These are phyloP conservation scores for Loxodes magnus DNA, from an alignment of 73 alveolate species.

Conservation along the genomic window DNA sequence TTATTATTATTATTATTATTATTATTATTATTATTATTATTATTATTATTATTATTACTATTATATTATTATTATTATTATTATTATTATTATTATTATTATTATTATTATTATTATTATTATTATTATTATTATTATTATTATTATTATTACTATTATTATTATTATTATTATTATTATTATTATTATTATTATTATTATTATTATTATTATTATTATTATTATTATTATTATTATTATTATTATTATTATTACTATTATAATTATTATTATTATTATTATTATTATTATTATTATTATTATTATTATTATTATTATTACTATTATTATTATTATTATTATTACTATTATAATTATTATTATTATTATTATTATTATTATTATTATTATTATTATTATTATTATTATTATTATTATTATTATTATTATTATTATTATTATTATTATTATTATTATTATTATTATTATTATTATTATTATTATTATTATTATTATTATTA, in stretches of 20 bases:
- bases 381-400: background rate
- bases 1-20: background rate
- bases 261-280: background rate
- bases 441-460: background rate
- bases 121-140: background rate
- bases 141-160: background rate
- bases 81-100: background rate
- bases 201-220: background rate
- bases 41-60: background rate
- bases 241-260: background rate
- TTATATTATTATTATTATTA: background rate
- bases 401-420: background rate
- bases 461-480: background rate
- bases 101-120: background rate
- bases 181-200: background rate
- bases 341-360: background rate
- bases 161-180: background rate
- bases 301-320: background rate
- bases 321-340: background rate
- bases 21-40: background rate
- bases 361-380: background rate
- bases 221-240: background rate
- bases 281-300: too few relatives aligned
- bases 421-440: background rate
- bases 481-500: background rate